A percentile compares a stretch with the other conserved stretches of the same genome.
Evolutionary conservation across 208 protist genomes (phyloP).

Genomic region (Leptomonas seymouri): DNA sequence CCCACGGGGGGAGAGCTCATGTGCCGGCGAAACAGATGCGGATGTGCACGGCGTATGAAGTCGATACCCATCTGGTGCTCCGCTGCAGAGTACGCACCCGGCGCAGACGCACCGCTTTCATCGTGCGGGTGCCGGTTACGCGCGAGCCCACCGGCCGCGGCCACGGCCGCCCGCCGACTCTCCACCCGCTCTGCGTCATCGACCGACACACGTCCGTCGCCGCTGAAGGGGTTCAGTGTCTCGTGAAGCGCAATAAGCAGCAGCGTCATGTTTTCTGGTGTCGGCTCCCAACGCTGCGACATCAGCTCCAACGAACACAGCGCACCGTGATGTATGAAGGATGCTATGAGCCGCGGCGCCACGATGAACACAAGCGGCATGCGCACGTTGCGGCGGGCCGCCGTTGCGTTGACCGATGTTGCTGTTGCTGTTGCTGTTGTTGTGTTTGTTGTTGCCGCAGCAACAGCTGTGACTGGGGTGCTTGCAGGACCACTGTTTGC

Average conservation of each 20-base stretch:
- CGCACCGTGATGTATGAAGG: conserved; percentile 85
- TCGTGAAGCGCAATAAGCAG: conserved; percentile 66
- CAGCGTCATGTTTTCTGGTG: conserved; percentile 45
- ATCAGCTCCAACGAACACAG: conserved; percentile 89
- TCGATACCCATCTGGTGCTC: conserved; percentile 73
- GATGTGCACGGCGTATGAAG: conserved; percentile 69
- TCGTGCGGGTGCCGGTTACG: not conserved
- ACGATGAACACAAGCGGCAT: conserved; percentile 88
- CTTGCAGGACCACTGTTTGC: too few relatives aligned
- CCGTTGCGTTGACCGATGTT: too few relatives aligned
- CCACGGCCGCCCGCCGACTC: conserved; percentile 21
- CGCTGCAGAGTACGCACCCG: conserved; percentile 52
- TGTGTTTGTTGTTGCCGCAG: not conserved
- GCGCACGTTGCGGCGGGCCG: conserved; percentile 14
- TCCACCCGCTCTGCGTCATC: conserved; percentile 35
- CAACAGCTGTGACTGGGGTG: too few relatives aligned
- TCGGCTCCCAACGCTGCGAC: conserved; percentile 74
- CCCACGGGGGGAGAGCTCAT: not conserved
- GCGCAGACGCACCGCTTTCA: not conserved
- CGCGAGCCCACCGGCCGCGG: conserved; percentile 1
- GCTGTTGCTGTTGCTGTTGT: conserved; percentile 1
- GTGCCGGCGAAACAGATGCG: conserved; percentile 70
- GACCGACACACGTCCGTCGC: conserved; percentile 55
- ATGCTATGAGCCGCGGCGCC: conserved; percentile 65
- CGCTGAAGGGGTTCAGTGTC: conserved; percentile 72